A percentile compares a stretch with the other conserved stretches of the same genome.
Evolutionary conservation across 306 rosid genomes (phyloP).

Genomic region (Quercus agrifolia): DNA sequence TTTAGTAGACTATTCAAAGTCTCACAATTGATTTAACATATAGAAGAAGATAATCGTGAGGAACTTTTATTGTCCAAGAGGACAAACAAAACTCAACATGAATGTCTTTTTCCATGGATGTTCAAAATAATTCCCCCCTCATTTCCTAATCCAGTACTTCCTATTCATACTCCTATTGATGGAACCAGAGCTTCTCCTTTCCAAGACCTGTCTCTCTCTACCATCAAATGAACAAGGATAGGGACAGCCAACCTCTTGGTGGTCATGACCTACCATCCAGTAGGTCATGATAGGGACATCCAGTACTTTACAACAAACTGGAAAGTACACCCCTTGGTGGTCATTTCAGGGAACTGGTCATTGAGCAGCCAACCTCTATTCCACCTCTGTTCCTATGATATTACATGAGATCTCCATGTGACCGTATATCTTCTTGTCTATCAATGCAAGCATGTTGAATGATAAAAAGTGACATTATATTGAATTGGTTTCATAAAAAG

Average conservation of each 20-base stretch:
- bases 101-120: conserved; percentile 27
- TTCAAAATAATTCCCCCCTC: conserved; percentile 25
- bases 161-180: conserved; percentile 32
- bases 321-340: conserved; percentile 30
- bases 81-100: conserved; percentile 38
- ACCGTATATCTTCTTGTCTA: conserved; percentile 26
- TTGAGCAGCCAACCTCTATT: conserved; percentile 19
- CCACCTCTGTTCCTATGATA: background rate
- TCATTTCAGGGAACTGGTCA: conserved; percentile 18
- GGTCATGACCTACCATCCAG: no score
- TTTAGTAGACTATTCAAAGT: no score
- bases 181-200: conserved; percentile 33
- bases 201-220: conserved; percentile 31
- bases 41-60: background rate
- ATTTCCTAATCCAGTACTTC: conserved; percentile 23
- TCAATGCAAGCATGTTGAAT: conserved; percentile 34
- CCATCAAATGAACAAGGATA: conserved; percentile 39
- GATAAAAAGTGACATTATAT: conserved; percentile 2
- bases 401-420: conserved; percentile 22
- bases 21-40: background rate
- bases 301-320: conserved; percentile 9
- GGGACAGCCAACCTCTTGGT: conserved; percentile 3
- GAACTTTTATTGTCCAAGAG: conserved; percentile 28
- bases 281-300: no score
- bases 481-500: conserved; percentile 52